Conservation (phyloP, 306 rosid genomes). For the Vicia sativa region DNA sequence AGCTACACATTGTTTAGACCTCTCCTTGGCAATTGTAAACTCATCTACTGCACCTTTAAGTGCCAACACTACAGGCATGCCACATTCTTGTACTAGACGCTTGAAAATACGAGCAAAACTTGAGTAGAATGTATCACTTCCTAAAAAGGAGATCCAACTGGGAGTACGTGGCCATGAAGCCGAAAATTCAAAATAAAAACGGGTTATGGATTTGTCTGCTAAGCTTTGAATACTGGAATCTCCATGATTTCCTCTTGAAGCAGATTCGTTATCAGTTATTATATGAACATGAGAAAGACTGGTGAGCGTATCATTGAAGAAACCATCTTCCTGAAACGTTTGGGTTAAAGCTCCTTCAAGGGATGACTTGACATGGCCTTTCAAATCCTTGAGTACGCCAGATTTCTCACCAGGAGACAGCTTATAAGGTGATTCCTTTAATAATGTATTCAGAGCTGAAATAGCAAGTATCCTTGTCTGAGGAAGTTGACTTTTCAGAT, state of each 20-base stretch:
- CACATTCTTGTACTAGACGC: constrained; percentile 95
- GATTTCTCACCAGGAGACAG: constrained; percentile 58
- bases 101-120: constrained; percentile 94
- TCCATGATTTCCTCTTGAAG: constrained; percentile 83
- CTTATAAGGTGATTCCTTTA: constrained; percentile 96
- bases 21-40: constrained; percentile 86
- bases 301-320: constrained; percentile 82
- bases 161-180: constrained; percentile 99
- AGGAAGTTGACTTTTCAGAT: constrained; percentile 93
- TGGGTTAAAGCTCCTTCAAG: constrained; percentile 85
- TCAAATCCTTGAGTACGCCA: constrained; percentile 44
- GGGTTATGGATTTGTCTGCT: constrained; percentile 96
- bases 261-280: constrained; percentile 69
- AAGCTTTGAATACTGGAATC: constrained; percentile 88
- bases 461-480: constrained; percentile 98
- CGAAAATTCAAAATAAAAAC: constrained; percentile 89
- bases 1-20: constrained; percentile 98
- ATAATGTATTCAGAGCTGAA: constrained; percentile 84
- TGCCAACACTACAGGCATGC: constrained; percentile 73
- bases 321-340: constrained; percentile 92
- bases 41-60: constrained; percentile 80
- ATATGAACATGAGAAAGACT: constrained; percentile 97
- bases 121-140: constrained; percentile 84
- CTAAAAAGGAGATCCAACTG: constrained; percentile 85
- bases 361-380: constrained; percentile 68